Percentiles rank a stretch among this genome's conserved stretches.
These are phyloP conservation scores for Hypomyces perniciosus DNA, from an alignment of 2,329 filamentous ascomycete species.

Conservation along the genomic window DNA sequence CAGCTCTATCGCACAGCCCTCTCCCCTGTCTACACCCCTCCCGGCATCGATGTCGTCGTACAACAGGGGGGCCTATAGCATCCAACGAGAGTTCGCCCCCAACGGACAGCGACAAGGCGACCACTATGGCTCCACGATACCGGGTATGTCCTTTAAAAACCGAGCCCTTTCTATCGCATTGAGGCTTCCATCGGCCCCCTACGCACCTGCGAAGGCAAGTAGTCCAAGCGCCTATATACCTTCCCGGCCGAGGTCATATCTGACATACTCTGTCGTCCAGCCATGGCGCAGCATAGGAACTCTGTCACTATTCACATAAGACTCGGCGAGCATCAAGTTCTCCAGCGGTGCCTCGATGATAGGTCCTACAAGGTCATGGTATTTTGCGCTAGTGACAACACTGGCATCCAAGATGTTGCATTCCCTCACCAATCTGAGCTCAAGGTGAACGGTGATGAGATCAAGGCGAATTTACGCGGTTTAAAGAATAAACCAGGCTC, in stretches of 20 bases:
- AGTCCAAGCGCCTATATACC: neutral
- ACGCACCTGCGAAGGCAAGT: slow-evolving; percentile 67
- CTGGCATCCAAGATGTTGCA: slow-evolving; percentile 66
- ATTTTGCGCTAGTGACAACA: slow-evolving; percentile 67
- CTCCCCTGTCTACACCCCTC: slow-evolving; percentile 9
- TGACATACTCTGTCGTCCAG: slow-evolving; percentile 28
- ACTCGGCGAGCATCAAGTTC: slow-evolving; percentile 45
- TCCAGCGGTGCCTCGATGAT: slow-evolving; percentile 53
- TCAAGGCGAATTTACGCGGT: slow-evolving; percentile 89
- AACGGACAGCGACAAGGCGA: slow-evolving; percentile 17
- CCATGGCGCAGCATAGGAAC: slow-evolving; percentile 49
- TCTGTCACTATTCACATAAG: slow-evolving; percentile 41
- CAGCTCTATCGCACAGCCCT: slow-evolving; percentile 7
- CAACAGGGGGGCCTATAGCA: slow-evolving; percentile 1
- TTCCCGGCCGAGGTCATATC: neutral
- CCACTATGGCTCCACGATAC: slow-evolving; percentile 15
- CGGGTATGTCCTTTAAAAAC: slow-evolving; percentile 52
- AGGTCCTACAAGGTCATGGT: slow-evolving; percentile 68
- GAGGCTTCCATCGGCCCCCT: slow-evolving; percentile 58
- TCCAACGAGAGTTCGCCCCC: neutral
- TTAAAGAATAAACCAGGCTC: slow-evolving; percentile 95
- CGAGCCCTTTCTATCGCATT: slow-evolving; percentile 80
- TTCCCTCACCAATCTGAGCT: slow-evolving; percentile 93
- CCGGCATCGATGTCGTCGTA: slow-evolving; percentile 8
- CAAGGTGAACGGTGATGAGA: slow-evolving; percentile 79